Evolutionary conservation across 75 land plant genomes (phyloP).

Genomic region (Gnetum montanum): DNA sequence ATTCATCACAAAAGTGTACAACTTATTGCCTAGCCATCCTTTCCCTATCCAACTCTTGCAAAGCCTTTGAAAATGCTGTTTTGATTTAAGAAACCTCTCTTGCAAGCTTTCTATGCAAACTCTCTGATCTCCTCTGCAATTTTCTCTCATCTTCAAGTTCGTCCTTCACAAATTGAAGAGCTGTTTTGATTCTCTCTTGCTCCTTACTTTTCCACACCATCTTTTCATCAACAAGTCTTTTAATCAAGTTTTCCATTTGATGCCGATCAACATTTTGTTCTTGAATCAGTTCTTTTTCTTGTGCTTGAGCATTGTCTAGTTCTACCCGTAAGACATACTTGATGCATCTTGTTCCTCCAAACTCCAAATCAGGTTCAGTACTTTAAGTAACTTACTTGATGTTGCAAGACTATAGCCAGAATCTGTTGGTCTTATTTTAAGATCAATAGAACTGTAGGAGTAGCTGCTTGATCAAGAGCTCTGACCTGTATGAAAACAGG

Average conservation of each 20-base stretch:
- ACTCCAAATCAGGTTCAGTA: slow-evolving; percentile 69
- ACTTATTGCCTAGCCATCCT: slow-evolving; percentile 34
- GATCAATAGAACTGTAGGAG: slow-evolving; percentile 38
- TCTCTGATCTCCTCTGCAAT: slow-evolving; percentile 58
- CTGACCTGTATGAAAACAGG: slow-evolving; percentile 44
- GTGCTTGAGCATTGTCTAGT: slow-evolving; percentile 41
- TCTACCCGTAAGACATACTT: slow-evolving; percentile 50
- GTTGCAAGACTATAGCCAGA: slow-evolving; percentile 35
- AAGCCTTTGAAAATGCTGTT: slow-evolving; percentile 34
- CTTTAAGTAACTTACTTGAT: slow-evolving; percentile 72
- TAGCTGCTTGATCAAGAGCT: slow-evolving; percentile 30
- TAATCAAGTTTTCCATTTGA: slow-evolving; percentile 59
- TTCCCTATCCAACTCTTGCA: slow-evolving; percentile 67
- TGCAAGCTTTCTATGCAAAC: slow-evolving; percentile 55
- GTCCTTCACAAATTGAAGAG: slow-evolving; percentile 49
- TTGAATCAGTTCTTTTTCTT: slow-evolving; percentile 44
- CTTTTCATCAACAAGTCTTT: slow-evolving; percentile 57
- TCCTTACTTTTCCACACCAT: slow-evolving; percentile 45
- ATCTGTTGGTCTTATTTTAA: slow-evolving; percentile 28
- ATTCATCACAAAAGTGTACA: slow-evolving; percentile 71
- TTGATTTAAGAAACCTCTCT: slow-evolving; percentile 61
- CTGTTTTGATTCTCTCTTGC: slow-evolving; percentile 47
- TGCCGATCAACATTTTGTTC: slow-evolving; percentile 47
- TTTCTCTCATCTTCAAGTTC: slow-evolving; percentile 72
- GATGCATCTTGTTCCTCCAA: slow-evolving; percentile 83